Conservation (phyloP, 139 green algal species). For the Ostreobium quekettii region DNA sequence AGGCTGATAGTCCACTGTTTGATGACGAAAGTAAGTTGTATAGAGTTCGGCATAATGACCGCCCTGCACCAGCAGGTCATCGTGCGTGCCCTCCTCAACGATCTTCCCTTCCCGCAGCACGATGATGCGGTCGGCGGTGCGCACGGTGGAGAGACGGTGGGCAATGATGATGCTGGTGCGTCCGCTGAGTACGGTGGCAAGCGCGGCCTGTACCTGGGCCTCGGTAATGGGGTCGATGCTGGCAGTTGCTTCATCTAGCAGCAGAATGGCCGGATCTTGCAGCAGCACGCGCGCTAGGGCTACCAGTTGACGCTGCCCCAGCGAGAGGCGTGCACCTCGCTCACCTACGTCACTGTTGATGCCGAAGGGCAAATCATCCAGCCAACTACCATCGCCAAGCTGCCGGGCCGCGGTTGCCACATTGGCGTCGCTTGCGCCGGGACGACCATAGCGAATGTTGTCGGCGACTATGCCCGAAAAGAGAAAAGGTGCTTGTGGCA, state of each 20-base stretch:
- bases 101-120: constrained; percentile 52
- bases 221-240: constrained; percentile 60
- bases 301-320: too few species aligned
- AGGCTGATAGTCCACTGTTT: too few species aligned
- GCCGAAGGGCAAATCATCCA: constrained; percentile 51
- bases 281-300: neutral
- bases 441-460: constrained; percentile 47
- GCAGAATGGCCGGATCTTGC: constrained; percentile 22
- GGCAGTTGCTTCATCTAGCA: constrained; percentile 62
- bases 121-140: constrained; percentile 35
- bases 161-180: constrained; percentile 50
- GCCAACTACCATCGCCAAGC: constrained; percentile 33
- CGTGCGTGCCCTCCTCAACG: constrained; percentile 51
- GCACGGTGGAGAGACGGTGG: constrained; percentile 55
- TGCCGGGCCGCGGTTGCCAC: constrained; percentile 45
- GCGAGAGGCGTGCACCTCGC: constrained; percentile 82
- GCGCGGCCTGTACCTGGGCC: constrained; percentile 48
- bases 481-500: constrained; percentile 75
- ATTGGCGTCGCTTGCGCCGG: constrained; percentile 43
- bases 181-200: constrained; percentile 43
- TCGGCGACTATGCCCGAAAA: constrained; percentile 61
- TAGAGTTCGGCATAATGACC: too few species aligned
- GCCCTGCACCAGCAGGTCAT: constrained; percentile 25
- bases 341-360: constrained; percentile 77
- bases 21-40: neutral